phyloP scores from a whole-genome alignment of 805 yeast genomes.

The Hanseniaspora thailandica region DNA sequence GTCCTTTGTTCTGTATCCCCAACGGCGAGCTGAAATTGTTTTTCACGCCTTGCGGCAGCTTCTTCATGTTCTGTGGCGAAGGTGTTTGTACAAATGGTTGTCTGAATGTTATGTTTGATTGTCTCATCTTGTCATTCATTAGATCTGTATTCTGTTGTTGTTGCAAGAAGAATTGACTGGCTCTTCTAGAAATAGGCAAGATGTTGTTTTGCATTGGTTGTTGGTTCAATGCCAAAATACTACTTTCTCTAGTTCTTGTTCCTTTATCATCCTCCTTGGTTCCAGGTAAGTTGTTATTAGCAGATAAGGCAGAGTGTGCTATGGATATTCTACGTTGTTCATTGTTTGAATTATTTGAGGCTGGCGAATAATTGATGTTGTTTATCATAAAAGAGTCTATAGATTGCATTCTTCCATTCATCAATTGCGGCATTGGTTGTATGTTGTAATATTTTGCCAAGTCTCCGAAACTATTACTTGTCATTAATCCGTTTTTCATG shows the following conservation, averaged over 20 bases:
- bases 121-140: neutral
- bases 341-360: neutral
- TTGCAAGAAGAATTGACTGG: slow-evolving; percentile 5
- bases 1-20: slow-evolving; percentile 9
- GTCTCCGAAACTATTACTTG: neutral
- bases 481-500: neutral
- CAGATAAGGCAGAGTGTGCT: neutral
- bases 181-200: slow-evolving; percentile 8
- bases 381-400: neutral
- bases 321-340: neutral
- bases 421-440: slow-evolving; percentile 1
- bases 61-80: slow-evolving; percentile 6
- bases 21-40: slow-evolving; percentile 17
- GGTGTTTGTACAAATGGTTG: neutral
- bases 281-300: neutral
- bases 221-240: slow-evolving; percentile 3
- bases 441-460: neutral
- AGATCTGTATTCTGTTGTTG: slow-evolving; percentile 15
- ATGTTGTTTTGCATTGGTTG: neutral
- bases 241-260: slow-evolving; percentile 7
- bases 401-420: neutral
- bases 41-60: slow-evolving; percentile 14
- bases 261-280: neutral
- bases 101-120: neutral
- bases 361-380: neutral